Evolutionary conservation across 768 basidiomycete species (phyloP), one percentile per base, ranked within the genome.

Genomic region (Tylopilus plumbeoviolaceoides): DNA sequence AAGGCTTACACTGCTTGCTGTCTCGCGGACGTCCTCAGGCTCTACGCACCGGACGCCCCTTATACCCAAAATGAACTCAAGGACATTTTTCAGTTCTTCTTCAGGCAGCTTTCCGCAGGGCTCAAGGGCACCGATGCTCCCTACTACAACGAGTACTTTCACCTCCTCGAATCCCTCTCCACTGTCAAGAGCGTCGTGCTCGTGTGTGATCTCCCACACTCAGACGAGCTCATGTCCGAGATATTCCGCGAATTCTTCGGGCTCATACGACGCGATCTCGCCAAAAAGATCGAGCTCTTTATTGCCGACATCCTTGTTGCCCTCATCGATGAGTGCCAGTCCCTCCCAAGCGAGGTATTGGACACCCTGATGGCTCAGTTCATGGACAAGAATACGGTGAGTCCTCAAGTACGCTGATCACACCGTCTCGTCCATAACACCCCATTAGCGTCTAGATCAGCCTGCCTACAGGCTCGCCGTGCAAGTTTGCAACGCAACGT

Each of bases 61-160:
- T 98, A 95, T 67, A 95, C 87, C 14, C 84, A 87, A 46, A 71
- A 78, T 44, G 91, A 98, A 68, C 82, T 98, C 33, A 79, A 90
- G 75, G 93, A 97, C 70, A 95, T 98, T 66, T 99, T 99, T 71
- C 84, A 93, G 61, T 98, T 99, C 78, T 91, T 98, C 79, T 85
- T 93, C 66, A 77, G 83, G 33, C 95, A 97, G 68, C 84, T 99
- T 51, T 73, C 78, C 3, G 77, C 76, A 1, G 86, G 85, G 1
- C 82, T 93, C 63, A 87, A 85, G 57, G 82, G 85, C 36, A 73
- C 84, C 0, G 90, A 95, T 51, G 78, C 86, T 0, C 81, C 91
- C 0, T 95, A 94, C 64, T 95, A 92, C 67, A 83, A 85, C 51
- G 87, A 98, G 70, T 98, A 97, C 70, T 95, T 87, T 62, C 92